Conservation (phyloP, 2,329 filamentous ascomycete species). For the Ambrosiella beaveri region DNA sequence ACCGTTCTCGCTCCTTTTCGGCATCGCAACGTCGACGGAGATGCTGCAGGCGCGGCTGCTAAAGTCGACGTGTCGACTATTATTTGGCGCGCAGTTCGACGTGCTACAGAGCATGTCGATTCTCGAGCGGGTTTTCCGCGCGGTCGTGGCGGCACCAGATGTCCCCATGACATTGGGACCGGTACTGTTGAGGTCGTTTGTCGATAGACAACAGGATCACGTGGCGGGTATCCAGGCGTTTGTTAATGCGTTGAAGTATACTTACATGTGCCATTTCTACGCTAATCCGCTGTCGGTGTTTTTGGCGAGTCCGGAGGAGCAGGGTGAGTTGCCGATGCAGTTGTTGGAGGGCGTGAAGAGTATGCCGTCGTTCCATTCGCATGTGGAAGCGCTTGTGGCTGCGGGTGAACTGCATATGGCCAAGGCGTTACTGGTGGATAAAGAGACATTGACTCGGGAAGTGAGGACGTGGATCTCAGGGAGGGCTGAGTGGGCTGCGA, state of each 20-base stretch:
- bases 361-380: conserved; percentile 47
- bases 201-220: conserved; percentile 60
- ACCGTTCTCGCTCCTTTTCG: conserved; percentile 60
- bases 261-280: conserved; percentile 76
- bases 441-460: conserved; percentile 1
- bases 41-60: conserved; percentile 59
- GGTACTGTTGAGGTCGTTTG: conserved; percentile 40
- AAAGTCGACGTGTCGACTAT: conserved; percentile 46
- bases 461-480: not conserved
- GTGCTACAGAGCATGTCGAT: conserved; percentile 56
- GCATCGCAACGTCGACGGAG: conserved; percentile 66
- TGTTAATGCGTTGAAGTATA: conserved; percentile 56
- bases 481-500: not conserved
- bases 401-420: conserved; percentile 1
- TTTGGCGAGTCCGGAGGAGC: conserved; percentile 21
- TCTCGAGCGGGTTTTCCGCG: conserved; percentile 54
- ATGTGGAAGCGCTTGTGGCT: conserved; percentile 9
- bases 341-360: conserved; percentile 52
- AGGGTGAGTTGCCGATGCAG: conserved; percentile 33
- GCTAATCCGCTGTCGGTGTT: conserved; percentile 58
- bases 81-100: conserved; percentile 59
- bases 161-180: conserved; percentile 46
- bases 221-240: conserved; percentile 60
- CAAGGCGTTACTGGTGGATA: not conserved
- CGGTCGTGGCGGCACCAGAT: conserved; percentile 41